phyloP scores from a whole-genome alignment of 331 rosid genomes.

The Quercus lobata region DNA sequence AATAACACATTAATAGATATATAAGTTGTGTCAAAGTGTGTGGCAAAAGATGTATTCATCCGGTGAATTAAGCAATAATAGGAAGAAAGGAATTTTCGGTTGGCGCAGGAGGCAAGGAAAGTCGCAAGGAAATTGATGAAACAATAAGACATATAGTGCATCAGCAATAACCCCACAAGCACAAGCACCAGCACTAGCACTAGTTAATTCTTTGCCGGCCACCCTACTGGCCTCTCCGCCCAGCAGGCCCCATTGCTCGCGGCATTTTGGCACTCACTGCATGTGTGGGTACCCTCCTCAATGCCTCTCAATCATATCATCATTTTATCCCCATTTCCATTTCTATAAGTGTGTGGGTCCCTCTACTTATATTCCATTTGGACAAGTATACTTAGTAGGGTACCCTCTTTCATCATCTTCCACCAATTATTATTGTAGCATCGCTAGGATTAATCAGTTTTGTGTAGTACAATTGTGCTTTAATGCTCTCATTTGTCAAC shows the following conservation, averaged over 20 bases:
- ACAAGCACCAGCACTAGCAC: not conserved
- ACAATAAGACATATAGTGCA: not conserved
- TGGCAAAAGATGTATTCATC: too few species aligned
- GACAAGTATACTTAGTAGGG: not conserved
- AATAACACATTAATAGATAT: too few species aligned
- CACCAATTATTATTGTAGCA: not conserved
- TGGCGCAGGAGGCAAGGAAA: too few species aligned
- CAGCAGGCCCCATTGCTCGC: constrained; percentile 27
- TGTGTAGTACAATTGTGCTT: not conserved
- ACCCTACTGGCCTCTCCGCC: constrained; percentile 8
- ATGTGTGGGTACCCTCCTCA: not conserved
- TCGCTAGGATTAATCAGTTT: too few species aligned
- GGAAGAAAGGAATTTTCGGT: too few species aligned
- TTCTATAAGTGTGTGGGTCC: not conserved
- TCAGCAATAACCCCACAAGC: not conserved
- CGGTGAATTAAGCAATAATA: too few species aligned
- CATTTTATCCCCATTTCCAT: not conserved
- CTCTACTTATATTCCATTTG: not conserved
- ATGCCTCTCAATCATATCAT: not conserved
- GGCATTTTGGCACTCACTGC: constrained; percentile 1
- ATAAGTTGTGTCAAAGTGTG: too few species aligned
- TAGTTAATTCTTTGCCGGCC: constrained; percentile 23
- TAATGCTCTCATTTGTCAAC: not conserved
- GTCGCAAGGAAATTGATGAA: not conserved
- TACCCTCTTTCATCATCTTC: not conserved